These are phyloP conservation scores for Clitopilus hobsonii DNA, from an alignment of 768 basidiomycete species.

Conservation along the genomic window DNA sequence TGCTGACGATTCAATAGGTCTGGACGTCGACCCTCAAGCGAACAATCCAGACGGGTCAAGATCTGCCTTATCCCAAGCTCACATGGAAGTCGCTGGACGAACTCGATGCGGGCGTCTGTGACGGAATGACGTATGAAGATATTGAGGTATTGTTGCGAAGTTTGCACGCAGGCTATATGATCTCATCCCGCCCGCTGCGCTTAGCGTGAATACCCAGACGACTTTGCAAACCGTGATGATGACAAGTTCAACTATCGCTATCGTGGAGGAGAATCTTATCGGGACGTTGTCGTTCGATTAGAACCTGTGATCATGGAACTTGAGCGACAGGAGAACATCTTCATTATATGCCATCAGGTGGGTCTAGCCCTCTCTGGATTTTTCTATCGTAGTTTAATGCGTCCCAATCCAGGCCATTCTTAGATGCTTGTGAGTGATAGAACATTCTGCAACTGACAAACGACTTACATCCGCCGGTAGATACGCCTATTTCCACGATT, in stretches of 20 bases:
- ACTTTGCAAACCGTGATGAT: slow-evolving; percentile 96
- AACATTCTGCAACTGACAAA: neutral
- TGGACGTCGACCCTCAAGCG: slow-evolving; percentile 98
- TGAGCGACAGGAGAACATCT: slow-evolving; percentile 94
- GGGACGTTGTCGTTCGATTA: slow-evolving; percentile 91
- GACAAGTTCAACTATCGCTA: slow-evolving; percentile 99
- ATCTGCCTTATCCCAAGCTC: slow-evolving; percentile 82
- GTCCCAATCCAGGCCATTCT: slow-evolving; percentile 55
- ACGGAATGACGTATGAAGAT: slow-evolving; percentile 99
- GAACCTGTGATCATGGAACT: slow-evolving; percentile 99
- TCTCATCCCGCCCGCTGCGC: too few relatives aligned
- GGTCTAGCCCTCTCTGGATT: slow-evolving; percentile 7
- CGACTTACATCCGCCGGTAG: slow-evolving; percentile 29
- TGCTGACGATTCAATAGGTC: slow-evolving; percentile 44
- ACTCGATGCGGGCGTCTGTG: slow-evolving; percentile 97
- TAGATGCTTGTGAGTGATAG: slow-evolving; percentile 61
- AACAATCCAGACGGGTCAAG: slow-evolving; percentile 85
- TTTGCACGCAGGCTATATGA: too few relatives aligned
- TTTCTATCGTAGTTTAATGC: slow-evolving; percentile 3
- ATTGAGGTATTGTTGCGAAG: slow-evolving; percentile 92
- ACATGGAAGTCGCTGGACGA: slow-evolving; percentile 99
- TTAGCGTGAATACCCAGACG: slow-evolving; percentile 94
- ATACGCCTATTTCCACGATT: slow-evolving; percentile 95
- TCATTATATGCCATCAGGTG: slow-evolving; percentile 95
- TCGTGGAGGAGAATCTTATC: slow-evolving; percentile 95